Conservation (phyloP, 371 early-diverging fungal genomes). For the Funneliformis caledonium region DNA sequence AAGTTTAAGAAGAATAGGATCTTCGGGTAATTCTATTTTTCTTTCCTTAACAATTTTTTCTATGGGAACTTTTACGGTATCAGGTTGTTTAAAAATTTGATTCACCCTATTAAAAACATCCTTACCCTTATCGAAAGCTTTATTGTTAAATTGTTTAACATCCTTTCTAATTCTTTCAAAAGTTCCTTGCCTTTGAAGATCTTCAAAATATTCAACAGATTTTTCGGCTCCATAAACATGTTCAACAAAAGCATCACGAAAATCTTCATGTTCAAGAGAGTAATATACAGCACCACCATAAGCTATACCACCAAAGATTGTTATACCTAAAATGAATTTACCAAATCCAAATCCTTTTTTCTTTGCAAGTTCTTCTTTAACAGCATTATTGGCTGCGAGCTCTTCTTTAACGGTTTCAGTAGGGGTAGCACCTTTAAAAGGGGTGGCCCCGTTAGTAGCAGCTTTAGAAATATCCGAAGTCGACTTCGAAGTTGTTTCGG, state of each 20-base stretch:
- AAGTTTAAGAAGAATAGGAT: constrained; percentile 29
- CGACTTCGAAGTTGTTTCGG: neutral
- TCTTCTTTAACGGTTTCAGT: neutral
- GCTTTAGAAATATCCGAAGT: neutral
- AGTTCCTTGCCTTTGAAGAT: constrained; percentile 34
- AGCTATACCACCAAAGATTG: constrained; percentile 16
- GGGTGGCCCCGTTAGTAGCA: neutral
- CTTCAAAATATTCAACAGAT: constrained; percentile 33
- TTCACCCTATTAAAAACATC: neutral
- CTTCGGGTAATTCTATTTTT: neutral
- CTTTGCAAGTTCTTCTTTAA: neutral
- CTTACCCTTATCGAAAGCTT: neutral
- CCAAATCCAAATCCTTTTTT: constrained; percentile 31
- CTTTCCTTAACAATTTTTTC: neutral
- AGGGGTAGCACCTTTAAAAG: neutral
- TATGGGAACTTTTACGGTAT: neutral
- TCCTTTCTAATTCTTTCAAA: constrained; percentile 12
- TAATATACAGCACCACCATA: constrained; percentile 38
- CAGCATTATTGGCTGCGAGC: neutral
- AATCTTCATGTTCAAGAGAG: constrained; percentile 29
- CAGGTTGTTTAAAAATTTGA: neutral
- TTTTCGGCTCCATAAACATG: constrained; percentile 26
- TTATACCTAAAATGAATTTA: constrained; percentile 14
- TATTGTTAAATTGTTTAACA: neutral
- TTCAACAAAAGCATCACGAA: constrained; percentile 21